phyloP scores from a whole-genome alignment of 805 yeast species.

The Ogataea zsoltii region DNA sequence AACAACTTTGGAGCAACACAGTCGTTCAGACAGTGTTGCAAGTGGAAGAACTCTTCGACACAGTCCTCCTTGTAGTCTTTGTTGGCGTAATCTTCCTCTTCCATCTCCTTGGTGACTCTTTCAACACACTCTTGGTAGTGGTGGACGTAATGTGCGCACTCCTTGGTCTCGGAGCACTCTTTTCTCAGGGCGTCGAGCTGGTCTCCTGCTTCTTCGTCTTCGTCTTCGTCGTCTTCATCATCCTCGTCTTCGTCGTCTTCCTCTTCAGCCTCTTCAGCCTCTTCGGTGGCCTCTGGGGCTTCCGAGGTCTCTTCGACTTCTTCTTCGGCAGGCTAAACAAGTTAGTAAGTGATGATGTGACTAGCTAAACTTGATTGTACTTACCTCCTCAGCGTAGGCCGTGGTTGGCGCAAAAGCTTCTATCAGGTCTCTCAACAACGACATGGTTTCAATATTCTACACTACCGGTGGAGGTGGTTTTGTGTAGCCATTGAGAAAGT shows the following conservation, averaged over 20 bases:
- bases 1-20: constrained; percentile 90
- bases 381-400: constrained; percentile 77
- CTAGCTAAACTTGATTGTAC: constrained; percentile 6
- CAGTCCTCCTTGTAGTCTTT: constrained; percentile 92
- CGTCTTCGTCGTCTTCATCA: constrained; percentile 42
- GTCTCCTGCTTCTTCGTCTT: constrained; percentile 64
- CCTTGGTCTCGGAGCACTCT: constrained; percentile 67
- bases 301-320: constrained; percentile 24
- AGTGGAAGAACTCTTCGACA: constrained; percentile 96
- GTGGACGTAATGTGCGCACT: constrained; percentile 74
- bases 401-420: constrained; percentile 76
- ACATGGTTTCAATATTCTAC: constrained; percentile 25
- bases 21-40: constrained; percentile 90
- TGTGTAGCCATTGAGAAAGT: background rate
- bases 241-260: constrained; percentile 41
- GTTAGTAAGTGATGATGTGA: constrained; percentile 6
- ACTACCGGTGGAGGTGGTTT: background rate
- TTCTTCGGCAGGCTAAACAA: constrained; percentile 34
- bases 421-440: constrained; percentile 68
- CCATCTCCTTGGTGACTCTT: constrained; percentile 86
- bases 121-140: constrained; percentile 94
- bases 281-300: constrained; percentile 41
- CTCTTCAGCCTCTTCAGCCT: constrained; percentile 38
- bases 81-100: constrained; percentile 81
- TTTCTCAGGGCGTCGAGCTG: constrained; percentile 63